phyloP scores from a whole-genome alignment of 371 early-diverging fungal genomes.

The Mortierella sp. region DNA sequence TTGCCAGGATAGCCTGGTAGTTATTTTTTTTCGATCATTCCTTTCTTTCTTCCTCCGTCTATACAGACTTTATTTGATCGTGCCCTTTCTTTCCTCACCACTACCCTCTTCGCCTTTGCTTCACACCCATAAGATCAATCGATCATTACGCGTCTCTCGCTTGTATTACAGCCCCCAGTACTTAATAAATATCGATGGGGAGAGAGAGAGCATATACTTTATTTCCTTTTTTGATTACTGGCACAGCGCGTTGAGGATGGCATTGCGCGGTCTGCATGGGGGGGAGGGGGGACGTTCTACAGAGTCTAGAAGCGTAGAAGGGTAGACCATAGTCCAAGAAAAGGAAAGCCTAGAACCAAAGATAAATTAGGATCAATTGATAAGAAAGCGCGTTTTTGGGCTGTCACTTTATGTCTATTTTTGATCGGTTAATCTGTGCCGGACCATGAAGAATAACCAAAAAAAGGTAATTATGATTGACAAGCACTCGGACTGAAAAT shows the following conservation, averaged over 20 bases:
- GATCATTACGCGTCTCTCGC: too few relatives aligned
- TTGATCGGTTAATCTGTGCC: not conserved
- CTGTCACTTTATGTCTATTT: not conserved
- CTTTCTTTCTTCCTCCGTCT: not conserved
- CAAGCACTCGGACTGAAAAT: not conserved
- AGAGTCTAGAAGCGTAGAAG: too few relatives aligned
- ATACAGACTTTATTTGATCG: too few relatives aligned
- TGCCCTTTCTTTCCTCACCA: too few relatives aligned
- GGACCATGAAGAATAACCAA: not conserved
- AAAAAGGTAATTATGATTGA: not conserved
- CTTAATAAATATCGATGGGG: constrained; percentile 1
- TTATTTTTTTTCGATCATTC: not conserved
- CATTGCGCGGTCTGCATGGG: too few relatives aligned
- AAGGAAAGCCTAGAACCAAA: too few relatives aligned
- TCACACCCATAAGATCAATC: not conserved
- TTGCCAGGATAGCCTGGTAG: constrained; percentile 66
- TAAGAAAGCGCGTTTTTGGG: not conserved
- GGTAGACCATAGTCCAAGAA: too few relatives aligned
- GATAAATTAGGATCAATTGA: too few relatives aligned
- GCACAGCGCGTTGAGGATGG: too few relatives aligned
- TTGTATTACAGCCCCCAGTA: too few relatives aligned
- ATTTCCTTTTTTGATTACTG: not conserved
- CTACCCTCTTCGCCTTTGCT: too few relatives aligned
- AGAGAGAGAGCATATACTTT: not conserved
- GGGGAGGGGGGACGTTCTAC: too few relatives aligned